These are phyloP conservation scores for Calonectria hawksworthii DNA, from an alignment of 2,329 filamentous ascomycete genomes.

Conservation along the genomic window DNA sequence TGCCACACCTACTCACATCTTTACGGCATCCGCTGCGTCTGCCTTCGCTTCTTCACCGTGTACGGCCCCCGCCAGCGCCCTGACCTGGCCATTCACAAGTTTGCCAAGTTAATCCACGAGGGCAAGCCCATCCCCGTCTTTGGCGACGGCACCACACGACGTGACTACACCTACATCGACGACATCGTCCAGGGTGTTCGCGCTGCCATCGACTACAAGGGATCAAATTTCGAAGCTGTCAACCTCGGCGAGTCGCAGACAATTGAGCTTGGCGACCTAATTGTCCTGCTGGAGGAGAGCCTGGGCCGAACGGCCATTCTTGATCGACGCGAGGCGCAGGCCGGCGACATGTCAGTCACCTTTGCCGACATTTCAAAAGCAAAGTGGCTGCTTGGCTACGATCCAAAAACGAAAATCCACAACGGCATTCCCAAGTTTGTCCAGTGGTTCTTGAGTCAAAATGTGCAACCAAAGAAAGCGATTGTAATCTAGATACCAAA, in stretches of 20 bases:
- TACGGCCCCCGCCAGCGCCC: slow-evolving; percentile 44
- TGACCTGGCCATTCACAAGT: slow-evolving; percentile 44
- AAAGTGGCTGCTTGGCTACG: slow-evolving; percentile 34
- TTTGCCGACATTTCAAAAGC: slow-evolving; percentile 42
- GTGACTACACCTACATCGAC: slow-evolving; percentile 45
- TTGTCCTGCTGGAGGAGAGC: slow-evolving; percentile 36
- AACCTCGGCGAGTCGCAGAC: slow-evolving; percentile 44
- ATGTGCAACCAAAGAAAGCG: neutral
- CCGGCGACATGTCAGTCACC: slow-evolving; percentile 41
- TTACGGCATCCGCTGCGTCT: slow-evolving; percentile 40
- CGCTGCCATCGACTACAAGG: slow-evolving; percentile 37
- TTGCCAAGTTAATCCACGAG: slow-evolving; percentile 38
- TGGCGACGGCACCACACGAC: slow-evolving; percentile 39
- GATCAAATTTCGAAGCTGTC: slow-evolving; percentile 37
- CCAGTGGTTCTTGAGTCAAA: slow-evolving; percentile 35
- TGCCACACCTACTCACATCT: slow-evolving; percentile 44
- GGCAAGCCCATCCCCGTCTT: slow-evolving; percentile 43
- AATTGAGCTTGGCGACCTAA: slow-evolving; percentile 37
- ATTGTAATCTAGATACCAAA: neutral
- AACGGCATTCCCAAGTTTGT: slow-evolving; percentile 39
- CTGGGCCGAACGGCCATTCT: slow-evolving; percentile 36
- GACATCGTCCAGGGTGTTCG: slow-evolving; percentile 42
- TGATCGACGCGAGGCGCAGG: slow-evolving; percentile 33
- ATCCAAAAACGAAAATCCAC: slow-evolving; percentile 36
- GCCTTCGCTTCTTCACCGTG: slow-evolving; percentile 45